Conservation (phyloP, 1,284 basidiomycete species). For the Uromyces viciae-fabae region DNA sequence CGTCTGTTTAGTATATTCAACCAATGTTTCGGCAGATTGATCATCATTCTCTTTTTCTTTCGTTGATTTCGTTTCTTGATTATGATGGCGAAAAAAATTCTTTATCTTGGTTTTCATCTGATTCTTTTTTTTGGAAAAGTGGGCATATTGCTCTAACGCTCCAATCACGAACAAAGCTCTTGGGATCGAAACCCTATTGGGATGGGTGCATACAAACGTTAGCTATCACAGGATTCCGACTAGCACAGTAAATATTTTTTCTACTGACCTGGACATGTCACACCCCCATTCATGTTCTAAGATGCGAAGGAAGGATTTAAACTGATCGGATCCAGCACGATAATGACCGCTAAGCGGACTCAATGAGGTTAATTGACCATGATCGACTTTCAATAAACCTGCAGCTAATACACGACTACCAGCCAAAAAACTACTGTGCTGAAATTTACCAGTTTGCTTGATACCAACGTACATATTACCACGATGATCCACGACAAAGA, state of each 20-base stretch:
- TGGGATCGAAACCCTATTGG: constrained; percentile 42
- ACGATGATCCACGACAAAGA: constrained; percentile 53
- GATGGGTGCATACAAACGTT: too few relatives aligned
- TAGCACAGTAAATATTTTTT: neutral
- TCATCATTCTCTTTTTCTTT: constrained; percentile 25
- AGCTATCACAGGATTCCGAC: neutral
- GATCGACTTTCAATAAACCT: constrained; percentile 66
- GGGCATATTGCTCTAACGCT: constrained; percentile 55
- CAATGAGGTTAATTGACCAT: constrained; percentile 65
- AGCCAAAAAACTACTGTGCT: constrained; percentile 66
- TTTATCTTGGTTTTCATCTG: constrained; percentile 48
- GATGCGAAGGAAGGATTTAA: constrained; percentile 63
- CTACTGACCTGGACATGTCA: constrained; percentile 63
- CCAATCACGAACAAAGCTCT: constrained; percentile 49
- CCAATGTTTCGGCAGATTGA: constrained; percentile 3
- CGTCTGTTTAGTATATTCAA: neutral
- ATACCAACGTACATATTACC: constrained; percentile 69
- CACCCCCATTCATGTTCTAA: constrained; percentile 62
- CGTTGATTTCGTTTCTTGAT: constrained; percentile 39
- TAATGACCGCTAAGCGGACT: constrained; percentile 70
- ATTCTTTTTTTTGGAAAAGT: constrained; percentile 53
- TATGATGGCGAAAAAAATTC: constrained; percentile 45
- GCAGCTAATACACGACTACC: constrained; percentile 58
- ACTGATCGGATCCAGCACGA: constrained; percentile 65
- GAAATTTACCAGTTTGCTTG: constrained; percentile 64